Evolutionary conservation across 1,139 yeast species (phyloP).

Genomic region (Yarrowia galli): DNA sequence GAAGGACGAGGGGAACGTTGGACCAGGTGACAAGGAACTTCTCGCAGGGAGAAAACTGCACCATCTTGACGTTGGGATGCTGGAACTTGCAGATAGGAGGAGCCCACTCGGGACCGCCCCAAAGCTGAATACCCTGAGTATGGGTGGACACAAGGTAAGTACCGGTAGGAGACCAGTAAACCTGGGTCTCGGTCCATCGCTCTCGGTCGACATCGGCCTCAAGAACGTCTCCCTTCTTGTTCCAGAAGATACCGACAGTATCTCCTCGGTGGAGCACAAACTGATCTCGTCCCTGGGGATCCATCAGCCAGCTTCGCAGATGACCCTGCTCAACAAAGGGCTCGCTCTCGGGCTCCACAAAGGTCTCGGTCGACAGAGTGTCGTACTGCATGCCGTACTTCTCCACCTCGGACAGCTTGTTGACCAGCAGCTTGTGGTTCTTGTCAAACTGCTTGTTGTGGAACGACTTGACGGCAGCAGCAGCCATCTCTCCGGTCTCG

Average conservation of each 20-base stretch:
- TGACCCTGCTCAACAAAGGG: constrained; percentile 79
- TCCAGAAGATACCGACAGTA: constrained; percentile 87
- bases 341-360: constrained; percentile 73
- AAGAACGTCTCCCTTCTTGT: constrained; percentile 75
- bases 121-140: constrained; percentile 92
- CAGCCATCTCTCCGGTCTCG: constrained; percentile 71
- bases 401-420: constrained; percentile 84
- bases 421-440: constrained; percentile 87
- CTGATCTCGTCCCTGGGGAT: constrained; percentile 90
- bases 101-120: constrained; percentile 87
- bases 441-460: constrained; percentile 93
- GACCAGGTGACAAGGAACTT: constrained; percentile 90
- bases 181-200: constrained; percentile 86
- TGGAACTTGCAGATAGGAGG: constrained; percentile 77
- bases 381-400: constrained; percentile 69
- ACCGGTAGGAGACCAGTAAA: constrained; percentile 94
- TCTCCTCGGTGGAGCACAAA: constrained; percentile 80
- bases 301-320: constrained; percentile 90
- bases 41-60: constrained; percentile 94
- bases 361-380: constrained; percentile 60
- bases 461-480: constrained; percentile 77
- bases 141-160: constrained; percentile 86
- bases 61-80: constrained; percentile 88
- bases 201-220: constrained; percentile 80
- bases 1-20: constrained; percentile 77